Evolutionary conservation across 2,329 filamentous ascomycete genomes (phyloP).

Genomic region (Epichloe aotearoae): DNA sequence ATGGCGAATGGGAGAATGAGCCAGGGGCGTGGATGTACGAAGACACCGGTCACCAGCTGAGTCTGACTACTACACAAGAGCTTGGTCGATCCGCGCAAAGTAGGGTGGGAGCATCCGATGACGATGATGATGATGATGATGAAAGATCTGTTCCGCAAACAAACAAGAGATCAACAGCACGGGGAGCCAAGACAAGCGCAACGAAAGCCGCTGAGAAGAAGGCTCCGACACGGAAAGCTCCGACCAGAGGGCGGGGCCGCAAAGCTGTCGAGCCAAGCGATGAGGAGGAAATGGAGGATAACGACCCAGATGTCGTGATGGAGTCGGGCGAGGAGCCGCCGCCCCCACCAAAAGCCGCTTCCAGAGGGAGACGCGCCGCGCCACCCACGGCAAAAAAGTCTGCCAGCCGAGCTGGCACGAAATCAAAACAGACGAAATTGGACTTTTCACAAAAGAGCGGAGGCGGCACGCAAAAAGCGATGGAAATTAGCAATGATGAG

Average conservation of each 20-base stretch:
- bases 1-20: conserved; percentile 76
- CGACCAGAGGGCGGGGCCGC: conserved; percentile 27
- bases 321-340: conserved; percentile 36
- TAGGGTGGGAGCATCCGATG: conserved; percentile 11
- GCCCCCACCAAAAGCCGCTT: conserved; percentile 24
- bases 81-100: conserved; percentile 6
- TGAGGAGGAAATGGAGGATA: conserved; percentile 30
- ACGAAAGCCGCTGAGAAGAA: conserved; percentile 24
- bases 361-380: conserved; percentile 11
- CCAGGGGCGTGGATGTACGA: conserved; percentile 41
- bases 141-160: conserved; percentile 19
- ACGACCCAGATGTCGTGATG: conserved; percentile 39
- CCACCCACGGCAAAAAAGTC: conserved; percentile 16
- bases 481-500: conserved; percentile 53
- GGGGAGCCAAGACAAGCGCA: conserved; percentile 17
- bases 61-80: conserved; percentile 6
- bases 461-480: conserved; percentile 29
- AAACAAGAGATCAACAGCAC: conserved; percentile 15
- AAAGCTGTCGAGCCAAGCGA: conserved; percentile 19
- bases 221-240: conserved; percentile 32
- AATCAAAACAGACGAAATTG: conserved; percentile 21
- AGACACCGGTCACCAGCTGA: conserved; percentile 10
- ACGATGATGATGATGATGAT: background rate
- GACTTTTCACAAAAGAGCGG: conserved; percentile 26
- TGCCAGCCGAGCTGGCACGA: conserved; percentile 9